These are phyloP conservation scores for Pseudohalonectria lignicola DNA, from an alignment of 2,329 filamentous ascomycete genomes.

Conservation along the genomic window DNA sequence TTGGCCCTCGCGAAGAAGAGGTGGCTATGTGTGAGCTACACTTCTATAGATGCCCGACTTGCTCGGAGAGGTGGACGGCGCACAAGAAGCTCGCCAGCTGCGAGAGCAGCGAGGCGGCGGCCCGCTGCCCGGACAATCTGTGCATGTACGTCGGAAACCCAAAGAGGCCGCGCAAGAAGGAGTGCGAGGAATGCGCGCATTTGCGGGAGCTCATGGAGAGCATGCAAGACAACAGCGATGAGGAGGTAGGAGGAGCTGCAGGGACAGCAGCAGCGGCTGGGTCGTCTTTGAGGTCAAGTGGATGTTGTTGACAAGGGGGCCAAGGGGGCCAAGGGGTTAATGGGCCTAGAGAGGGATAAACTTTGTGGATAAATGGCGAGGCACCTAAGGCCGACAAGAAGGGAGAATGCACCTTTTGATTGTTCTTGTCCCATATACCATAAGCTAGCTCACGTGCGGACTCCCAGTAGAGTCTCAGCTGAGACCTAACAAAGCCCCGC, in stretches of 20 bases:
- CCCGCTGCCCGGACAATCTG: constrained; percentile 19
- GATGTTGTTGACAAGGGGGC: no score
- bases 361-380: no score
- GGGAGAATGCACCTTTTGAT: no score
- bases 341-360: no score
- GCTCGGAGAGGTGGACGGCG: constrained; percentile 19
- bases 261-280: neutral
- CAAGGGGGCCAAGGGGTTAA: no score
- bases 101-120: constrained; percentile 17
- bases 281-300: no score
- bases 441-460: no score
- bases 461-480: no score
- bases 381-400: no score
- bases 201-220: constrained; percentile 17
- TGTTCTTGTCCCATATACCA: no score
- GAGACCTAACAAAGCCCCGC: no score
- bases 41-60: constrained; percentile 18
- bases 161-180: constrained; percentile 17
- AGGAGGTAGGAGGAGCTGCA: constrained; percentile 4
- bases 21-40: constrained; percentile 24
- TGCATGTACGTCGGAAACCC: constrained; percentile 25
- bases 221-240: constrained; percentile 13
- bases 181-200: constrained; percentile 19
- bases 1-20: neutral
- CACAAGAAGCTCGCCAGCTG: constrained; percentile 24